phyloP scores from a whole-genome alignment of 2,329 filamentous ascomycete genomes.

The Simplicillium sp. region DNA sequence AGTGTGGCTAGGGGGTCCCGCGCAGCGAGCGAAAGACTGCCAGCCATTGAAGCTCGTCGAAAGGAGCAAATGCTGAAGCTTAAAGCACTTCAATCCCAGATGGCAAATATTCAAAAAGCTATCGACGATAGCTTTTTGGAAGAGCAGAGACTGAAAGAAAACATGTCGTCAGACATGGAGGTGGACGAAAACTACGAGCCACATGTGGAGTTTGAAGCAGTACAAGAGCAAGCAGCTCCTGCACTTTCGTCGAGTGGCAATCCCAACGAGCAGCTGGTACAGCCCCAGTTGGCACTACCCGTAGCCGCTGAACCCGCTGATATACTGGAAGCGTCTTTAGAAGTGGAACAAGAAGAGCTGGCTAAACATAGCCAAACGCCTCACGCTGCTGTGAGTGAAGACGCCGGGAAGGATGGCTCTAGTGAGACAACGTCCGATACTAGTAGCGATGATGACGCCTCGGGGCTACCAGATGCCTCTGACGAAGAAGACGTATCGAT shows the following conservation, averaged over 20 bases:
- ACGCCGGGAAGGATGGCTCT: no score
- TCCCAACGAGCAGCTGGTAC: no score
- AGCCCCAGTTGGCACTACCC: background rate
- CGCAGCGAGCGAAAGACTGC: slow-evolving; percentile 24
- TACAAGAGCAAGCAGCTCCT: slow-evolving; percentile 4
- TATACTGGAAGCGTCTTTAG: background rate
- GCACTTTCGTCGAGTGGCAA: background rate
- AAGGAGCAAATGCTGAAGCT: slow-evolving; percentile 34
- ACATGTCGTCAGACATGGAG: slow-evolving; percentile 11
- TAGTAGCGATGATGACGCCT: background rate
- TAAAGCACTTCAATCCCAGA: slow-evolving; percentile 34
- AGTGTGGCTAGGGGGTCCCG: slow-evolving; percentile 8
- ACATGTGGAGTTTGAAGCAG: background rate
- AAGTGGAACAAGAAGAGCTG: background rate
- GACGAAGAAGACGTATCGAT: slow-evolving; percentile 9
- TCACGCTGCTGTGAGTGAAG: no score
- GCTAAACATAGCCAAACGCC: no score
- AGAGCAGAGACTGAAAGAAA: slow-evolving; percentile 20
- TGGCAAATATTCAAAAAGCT: slow-evolving; percentile 38
- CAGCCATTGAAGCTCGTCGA: slow-evolving; percentile 24
- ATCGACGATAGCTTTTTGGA: slow-evolving; percentile 27
- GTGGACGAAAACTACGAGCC: slow-evolving; percentile 1
- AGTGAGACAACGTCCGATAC: no score
- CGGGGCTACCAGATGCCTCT: background rate
- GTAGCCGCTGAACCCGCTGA: background rate